Percentiles rank a stretch among this genome's conserved stretches.
phyloP scores from a whole-genome alignment of 2,329 filamentous ascomycete species.

The Nigrospora oryzae region DNA sequence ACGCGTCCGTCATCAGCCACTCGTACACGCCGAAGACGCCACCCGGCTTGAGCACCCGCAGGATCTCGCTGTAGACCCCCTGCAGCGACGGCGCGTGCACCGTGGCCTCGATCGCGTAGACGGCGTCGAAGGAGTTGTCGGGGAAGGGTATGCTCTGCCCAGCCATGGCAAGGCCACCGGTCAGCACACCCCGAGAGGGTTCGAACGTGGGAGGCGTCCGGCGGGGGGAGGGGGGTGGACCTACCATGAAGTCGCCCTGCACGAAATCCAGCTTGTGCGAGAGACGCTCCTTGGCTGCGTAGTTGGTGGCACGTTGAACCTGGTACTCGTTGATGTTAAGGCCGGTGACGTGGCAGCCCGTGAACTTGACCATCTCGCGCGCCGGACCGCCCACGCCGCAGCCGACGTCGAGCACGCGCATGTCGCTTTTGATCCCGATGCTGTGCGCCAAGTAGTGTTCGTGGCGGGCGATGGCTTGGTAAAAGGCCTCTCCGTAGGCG shows the following conservation, averaged over 20 bases:
- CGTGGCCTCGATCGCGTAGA: constrained; percentile 72
- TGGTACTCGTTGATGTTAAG: constrained; percentile 80
- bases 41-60: constrained; percentile 67
- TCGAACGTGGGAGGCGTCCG: no score
- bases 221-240: constrained; percentile 5
- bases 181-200: no score
- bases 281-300: constrained; percentile 59
- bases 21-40: constrained; percentile 72
- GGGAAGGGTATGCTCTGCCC: constrained; percentile 62
- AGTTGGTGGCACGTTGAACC: constrained; percentile 61
- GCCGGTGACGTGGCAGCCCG: constrained; percentile 59
- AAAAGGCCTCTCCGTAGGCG: constrained; percentile 59
- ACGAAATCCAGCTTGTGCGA: constrained; percentile 56
- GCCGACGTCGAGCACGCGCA: constrained; percentile 66
- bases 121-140: constrained; percentile 64
- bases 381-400: constrained; percentile 72
- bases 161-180: neutral
- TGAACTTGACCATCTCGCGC: constrained; percentile 66
- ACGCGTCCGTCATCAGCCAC: constrained; percentile 72
- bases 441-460: constrained; percentile 70
- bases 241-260: constrained; percentile 70
- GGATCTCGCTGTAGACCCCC: constrained; percentile 66
- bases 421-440: constrained; percentile 57
- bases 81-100: constrained; percentile 66
- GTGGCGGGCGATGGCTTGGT: constrained; percentile 65